These are phyloP conservation scores for Papiliotrema laurentii DNA, from an alignment of 1,284 basidiomycete genomes.

Conservation along the genomic window DNA sequence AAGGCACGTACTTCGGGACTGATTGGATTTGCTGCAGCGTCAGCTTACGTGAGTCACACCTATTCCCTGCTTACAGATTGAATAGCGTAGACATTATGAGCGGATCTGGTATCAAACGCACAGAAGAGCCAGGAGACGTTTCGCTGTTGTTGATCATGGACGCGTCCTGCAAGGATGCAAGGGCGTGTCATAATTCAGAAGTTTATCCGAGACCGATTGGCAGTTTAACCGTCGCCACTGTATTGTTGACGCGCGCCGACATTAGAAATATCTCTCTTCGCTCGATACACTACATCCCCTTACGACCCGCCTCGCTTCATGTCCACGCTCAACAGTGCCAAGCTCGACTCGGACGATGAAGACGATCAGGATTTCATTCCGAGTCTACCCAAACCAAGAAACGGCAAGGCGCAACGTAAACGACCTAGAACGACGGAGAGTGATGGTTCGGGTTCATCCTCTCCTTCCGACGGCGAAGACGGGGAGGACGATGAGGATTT, in stretches of 20 bases:
- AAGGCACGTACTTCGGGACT: slow-evolving; percentile 34
- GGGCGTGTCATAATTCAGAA: no score
- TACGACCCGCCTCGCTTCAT: no score
- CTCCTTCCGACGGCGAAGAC: slow-evolving; percentile 3
- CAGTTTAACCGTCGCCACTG: neutral
- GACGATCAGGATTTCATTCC: slow-evolving; percentile 35
- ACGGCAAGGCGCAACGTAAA: neutral
- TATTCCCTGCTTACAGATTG: slow-evolving; percentile 29
- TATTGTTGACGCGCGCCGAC: no score
- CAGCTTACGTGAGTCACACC: slow-evolving; percentile 10
- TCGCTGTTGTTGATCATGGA: neutral
- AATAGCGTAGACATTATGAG: slow-evolving; percentile 37
- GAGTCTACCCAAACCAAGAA: slow-evolving; percentile 7
- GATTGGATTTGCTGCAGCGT: slow-evolving; percentile 35
- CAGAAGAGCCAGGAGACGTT: no score
- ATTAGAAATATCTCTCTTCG: no score
- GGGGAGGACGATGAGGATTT: slow-evolving; percentile 12
- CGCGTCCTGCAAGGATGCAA: no score
- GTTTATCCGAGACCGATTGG: neutral
- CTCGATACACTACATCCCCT: no score
- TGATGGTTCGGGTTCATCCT: slow-evolving; percentile 13
- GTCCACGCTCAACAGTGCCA: slow-evolving; percentile 39
- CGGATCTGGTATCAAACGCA: neutral
- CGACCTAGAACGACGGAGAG: neutral
- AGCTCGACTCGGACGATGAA: slow-evolving; percentile 31